Evolutionary conservation across 768 basidiomycete genomes (phyloP), one percentile per base, ranked within the genome.

Genomic region (Chalciporus chontae): DNA sequence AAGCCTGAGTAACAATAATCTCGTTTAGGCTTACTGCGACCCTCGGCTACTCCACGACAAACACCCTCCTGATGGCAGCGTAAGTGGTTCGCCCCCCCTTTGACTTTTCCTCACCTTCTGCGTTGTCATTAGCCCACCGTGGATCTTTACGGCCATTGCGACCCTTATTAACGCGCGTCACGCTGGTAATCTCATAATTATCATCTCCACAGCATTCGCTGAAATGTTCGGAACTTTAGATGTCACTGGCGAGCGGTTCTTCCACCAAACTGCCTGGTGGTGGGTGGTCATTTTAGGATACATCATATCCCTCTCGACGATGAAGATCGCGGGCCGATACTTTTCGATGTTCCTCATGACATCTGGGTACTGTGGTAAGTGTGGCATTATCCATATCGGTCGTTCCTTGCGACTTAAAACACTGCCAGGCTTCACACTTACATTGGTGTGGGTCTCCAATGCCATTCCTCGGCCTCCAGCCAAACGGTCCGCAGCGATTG

Each of bases 271-370:
- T 3, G 69, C 61, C 2, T 77, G 75, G 68, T 83, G 80, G 81
- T 83, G 81, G 81, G 77, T 69, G 3, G 75, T 76, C 40, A 80
- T 85, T 2, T 36, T 82, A 3, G 84, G 80, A 1, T 85, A 77
- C 55, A 78, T 85, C 53, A 81, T 85, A 51, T 76, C 75, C 2
- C 60, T 84, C 17, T 76, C 75, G 2, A 84, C 82, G 0, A 73
- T 73, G 67, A 68, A 65, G 3, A 72, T 73, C n/a, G 74, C 65
- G 0, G 81, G 72, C 1, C 76, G 83, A 46, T 85, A 85, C 54
- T 69, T 85, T 23, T 74, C 80, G 1, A 65, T 85, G 63, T 85
- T 84, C 65, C 69, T 85, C 27, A 83, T 86, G 81, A 75, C 83
- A 0, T 64, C 67, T 45, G 83, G 83, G 43, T 79, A 77, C 53